phyloP scores from a whole-genome alignment of 2,329 filamentous ascomycete genomes.

The Botrytis galanthina region DNA sequence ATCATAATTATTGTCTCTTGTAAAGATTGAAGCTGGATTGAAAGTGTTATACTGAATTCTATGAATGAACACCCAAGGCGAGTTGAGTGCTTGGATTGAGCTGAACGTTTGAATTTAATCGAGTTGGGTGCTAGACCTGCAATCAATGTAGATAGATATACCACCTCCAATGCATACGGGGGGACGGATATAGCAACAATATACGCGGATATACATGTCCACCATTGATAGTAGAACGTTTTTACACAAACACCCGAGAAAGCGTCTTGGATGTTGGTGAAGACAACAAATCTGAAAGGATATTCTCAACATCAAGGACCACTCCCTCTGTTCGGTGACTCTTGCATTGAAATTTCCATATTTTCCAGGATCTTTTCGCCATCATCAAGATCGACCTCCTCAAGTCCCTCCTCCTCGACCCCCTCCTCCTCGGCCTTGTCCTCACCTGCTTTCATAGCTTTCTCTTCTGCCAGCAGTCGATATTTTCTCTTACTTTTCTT shows the following conservation, averaged over 20 bases:
- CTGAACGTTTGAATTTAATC: background rate
- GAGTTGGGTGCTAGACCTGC: background rate
- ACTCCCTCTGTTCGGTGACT: background rate
- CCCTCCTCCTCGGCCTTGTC: constrained; percentile 18
- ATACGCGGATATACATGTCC: constrained; percentile 1
- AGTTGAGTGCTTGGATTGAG: background rate
- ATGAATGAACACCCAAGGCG: background rate
- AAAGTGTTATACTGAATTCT: background rate
- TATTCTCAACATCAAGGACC: background rate
- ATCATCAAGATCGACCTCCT: background rate
- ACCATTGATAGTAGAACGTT: background rate
- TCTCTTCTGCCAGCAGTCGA: constrained; percentile 49
- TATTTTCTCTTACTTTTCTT: constrained; percentile 88
- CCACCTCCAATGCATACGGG: background rate
- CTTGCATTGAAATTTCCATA: background rate
- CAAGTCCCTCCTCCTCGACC: background rate
- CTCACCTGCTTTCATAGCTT: constrained; percentile 27
- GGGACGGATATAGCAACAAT: background rate
- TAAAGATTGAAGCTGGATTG: background rate
- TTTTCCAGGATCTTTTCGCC: background rate
- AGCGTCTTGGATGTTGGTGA: background rate
- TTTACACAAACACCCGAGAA: background rate
- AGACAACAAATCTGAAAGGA: background rate
- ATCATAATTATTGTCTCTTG: background rate
- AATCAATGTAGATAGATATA: background rate